A percentile compares a stretch with the other conserved stretches of the same genome.
Evolutionary conservation across 352 stramenopile genomes (phyloP).

Genomic region (Pythium grandisporangium): DNA sequence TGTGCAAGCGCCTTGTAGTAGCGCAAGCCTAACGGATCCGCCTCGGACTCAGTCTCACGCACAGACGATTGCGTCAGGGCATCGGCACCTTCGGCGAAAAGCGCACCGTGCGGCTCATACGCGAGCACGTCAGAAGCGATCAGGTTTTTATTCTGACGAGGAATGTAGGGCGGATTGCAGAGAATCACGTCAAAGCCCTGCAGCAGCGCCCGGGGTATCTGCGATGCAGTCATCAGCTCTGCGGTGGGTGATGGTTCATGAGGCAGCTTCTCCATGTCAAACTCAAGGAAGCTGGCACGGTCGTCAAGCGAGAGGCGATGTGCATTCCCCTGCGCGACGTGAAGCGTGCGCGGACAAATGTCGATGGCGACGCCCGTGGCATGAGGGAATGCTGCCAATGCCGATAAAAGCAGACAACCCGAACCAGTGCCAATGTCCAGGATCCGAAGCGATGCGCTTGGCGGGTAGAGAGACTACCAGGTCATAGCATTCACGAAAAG

Average conservation of each 20-base stretch:
- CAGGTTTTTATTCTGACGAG: slow-evolving; percentile 34
- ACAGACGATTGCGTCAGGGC: too few relatives aligned
- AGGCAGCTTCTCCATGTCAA: slow-evolving; percentile 20
- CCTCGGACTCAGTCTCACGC: too few relatives aligned
- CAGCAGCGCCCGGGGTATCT: too few relatives aligned
- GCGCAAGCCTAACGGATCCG: slow-evolving; percentile 29
- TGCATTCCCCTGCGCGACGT: slow-evolving; percentile 45
- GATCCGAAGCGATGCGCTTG: slow-evolving; percentile 25
- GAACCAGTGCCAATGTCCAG: slow-evolving; percentile 67
- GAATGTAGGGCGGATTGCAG: slow-evolving; percentile 73
- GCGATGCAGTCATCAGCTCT: not conserved
- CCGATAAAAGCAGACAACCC: slow-evolving; percentile 55
- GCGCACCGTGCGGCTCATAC: slow-evolving; percentile 58
- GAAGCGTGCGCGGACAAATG: slow-evolving; percentile 39
- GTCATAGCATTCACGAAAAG: not conserved
- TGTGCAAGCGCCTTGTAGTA: slow-evolving; percentile 40
- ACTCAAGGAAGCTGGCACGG: slow-evolving; percentile 17
- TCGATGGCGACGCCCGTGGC: slow-evolving; percentile 54
- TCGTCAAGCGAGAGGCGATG: slow-evolving; percentile 3
- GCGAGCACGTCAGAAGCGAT: slow-evolving; percentile 45
- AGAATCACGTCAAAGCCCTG: slow-evolving; percentile 58
- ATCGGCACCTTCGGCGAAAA: slow-evolving; percentile 70
- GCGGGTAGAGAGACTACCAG: slow-evolving; percentile 28
- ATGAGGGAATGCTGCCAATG: slow-evolving; percentile 43
- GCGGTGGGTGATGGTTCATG: not conserved